Conservation (phyloP, 805 yeast species). For the Clavispora phyllophila region DNA sequence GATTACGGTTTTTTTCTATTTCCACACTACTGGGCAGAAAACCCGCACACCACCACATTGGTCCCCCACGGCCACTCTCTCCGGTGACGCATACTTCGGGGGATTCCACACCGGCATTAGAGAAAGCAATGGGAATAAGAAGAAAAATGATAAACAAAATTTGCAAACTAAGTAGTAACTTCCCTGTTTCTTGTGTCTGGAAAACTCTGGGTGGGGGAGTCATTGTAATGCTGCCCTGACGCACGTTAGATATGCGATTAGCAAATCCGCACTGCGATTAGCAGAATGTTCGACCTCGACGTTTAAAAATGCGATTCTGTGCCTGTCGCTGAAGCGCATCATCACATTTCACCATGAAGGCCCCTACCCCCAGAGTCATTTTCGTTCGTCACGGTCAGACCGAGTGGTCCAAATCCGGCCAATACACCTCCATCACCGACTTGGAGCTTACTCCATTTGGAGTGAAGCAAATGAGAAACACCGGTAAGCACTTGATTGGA, state of each 20-base stretch:
- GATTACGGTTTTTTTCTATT: not conserved
- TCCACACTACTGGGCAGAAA: not conserved
- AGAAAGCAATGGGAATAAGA: too few relatives aligned
- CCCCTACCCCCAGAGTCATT: constrained; percentile 56
- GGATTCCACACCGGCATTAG: too few relatives aligned
- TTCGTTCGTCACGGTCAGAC: constrained; percentile 87
- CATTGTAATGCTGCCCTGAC: not conserved
- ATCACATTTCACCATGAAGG: not conserved
- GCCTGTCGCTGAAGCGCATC: not conserved
- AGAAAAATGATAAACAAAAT: too few relatives aligned
- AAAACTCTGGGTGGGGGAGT: too few relatives aligned
- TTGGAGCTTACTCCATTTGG: constrained; percentile 75
- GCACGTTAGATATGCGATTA: too few relatives aligned
- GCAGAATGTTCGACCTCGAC: not conserved
- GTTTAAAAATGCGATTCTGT: not conserved
- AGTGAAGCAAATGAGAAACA: constrained; percentile 64
- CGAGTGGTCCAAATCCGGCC: constrained; percentile 93
- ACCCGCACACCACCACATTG: constrained; percentile 1
- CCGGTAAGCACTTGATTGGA: constrained; percentile 70
- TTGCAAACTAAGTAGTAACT: too few relatives aligned
- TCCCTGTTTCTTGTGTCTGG: too few relatives aligned
- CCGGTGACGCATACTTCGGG: too few relatives aligned
- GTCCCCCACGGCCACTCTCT: not conserved
- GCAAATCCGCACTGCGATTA: too few relatives aligned
- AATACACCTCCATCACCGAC: constrained; percentile 84